A percentile compares a stretch with the other conserved stretches of the same genome.
phyloP scores from a whole-genome alignment of 1,284 basidiomycete species.

The Calocybe gambosa region DNA sequence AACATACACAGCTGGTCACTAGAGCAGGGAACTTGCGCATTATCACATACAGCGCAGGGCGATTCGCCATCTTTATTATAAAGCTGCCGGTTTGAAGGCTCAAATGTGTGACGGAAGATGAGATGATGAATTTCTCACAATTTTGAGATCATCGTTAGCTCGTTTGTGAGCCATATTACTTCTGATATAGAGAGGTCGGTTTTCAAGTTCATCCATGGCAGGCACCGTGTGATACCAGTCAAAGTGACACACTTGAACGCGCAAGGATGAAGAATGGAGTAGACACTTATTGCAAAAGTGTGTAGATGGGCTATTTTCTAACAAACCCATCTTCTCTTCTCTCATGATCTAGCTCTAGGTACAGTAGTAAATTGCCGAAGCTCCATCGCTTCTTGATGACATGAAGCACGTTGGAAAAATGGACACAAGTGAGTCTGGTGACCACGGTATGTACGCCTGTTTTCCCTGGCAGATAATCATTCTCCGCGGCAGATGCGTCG shows the following conservation, averaged over 20 bases:
- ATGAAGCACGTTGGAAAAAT: background rate
- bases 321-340: background rate
- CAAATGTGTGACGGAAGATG: background rate
- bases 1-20: background rate
- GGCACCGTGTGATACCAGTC: background rate
- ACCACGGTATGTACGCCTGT: background rate
- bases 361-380: background rate
- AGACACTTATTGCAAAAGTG: background rate
- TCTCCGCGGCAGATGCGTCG: background rate
- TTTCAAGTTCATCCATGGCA: too few relatives aligned
- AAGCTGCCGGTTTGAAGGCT: background rate
- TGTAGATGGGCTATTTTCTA: background rate
- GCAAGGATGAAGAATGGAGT: background rate
- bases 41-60: background rate
- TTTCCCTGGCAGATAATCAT: background rate
- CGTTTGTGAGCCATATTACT: background rate
- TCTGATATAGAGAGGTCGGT: too few relatives aligned
- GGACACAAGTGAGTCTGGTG: background rate
- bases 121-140: background rate
- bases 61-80: background rate
- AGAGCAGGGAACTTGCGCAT: constrained; percentile 7
- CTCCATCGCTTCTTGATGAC: background rate
- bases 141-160: background rate
- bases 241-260: background rate
- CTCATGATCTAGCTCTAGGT: background rate